Evolutionary conservation across 768 basidiomycete genomes (phyloP).

Genomic region (Pleurotus salmoneostramineus): DNA sequence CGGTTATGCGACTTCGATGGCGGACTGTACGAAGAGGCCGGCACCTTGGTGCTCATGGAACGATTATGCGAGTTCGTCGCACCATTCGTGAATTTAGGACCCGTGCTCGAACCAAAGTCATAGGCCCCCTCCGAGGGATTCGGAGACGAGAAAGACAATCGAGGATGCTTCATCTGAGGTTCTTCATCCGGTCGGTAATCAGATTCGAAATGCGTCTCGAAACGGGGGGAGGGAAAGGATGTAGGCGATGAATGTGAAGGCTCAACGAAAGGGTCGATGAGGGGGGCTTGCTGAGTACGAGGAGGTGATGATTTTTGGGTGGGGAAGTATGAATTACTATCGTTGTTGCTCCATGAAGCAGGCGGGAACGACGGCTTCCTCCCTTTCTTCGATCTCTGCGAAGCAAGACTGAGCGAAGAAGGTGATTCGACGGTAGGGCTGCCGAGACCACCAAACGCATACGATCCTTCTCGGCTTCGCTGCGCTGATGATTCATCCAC

Average conservation of each 20-base stretch:
- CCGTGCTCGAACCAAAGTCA: neutral
- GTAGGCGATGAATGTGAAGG: neutral
- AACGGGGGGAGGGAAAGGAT: slow-evolving; percentile 19
- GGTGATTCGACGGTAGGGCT: slow-evolving; percentile 32
- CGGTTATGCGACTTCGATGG: slow-evolving; percentile 2
- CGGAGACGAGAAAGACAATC: slow-evolving; percentile 1
- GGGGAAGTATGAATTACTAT: slow-evolving; percentile 55
- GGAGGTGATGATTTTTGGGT: slow-evolving; percentile 10
- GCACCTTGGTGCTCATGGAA: slow-evolving; percentile 12
- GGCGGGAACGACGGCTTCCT: slow-evolving; percentile 54
- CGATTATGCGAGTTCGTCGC: slow-evolving; percentile 6
- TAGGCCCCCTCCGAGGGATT: slow-evolving; percentile 13
- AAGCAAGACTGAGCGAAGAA: slow-evolving; percentile 26
- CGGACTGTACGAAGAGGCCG: slow-evolving; percentile 1
- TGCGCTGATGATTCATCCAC: slow-evolving; percentile 41
- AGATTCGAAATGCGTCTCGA: slow-evolving; percentile 43
- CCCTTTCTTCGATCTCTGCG: slow-evolving; percentile 44
- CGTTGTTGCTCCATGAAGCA: slow-evolving; percentile 52
- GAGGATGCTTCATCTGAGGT: slow-evolving; percentile 10
- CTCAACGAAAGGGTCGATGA: neutral
- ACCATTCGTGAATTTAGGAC: too few relatives aligned
- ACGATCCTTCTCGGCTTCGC: slow-evolving; percentile 29
- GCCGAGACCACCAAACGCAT: slow-evolving; percentile 58
- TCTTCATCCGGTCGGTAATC: slow-evolving; percentile 32
- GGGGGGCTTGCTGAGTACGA: slow-evolving; percentile 9